Conservation (phyloP, 805 yeast species). For the Ogataea pini region DNA sequence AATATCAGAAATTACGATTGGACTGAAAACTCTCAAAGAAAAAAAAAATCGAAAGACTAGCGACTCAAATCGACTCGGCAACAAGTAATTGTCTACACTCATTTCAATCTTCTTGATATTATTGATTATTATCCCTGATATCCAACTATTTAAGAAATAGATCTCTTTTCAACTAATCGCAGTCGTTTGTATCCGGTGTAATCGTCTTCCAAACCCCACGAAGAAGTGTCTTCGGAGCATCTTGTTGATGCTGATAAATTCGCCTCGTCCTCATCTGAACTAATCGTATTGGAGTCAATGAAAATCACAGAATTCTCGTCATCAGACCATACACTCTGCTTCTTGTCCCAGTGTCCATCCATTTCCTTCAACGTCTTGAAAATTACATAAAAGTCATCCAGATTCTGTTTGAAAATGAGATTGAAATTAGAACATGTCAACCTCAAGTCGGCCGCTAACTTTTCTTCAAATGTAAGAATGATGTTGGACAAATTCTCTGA, state of each 20-base stretch:
- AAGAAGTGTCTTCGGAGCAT: slow-evolving; percentile 3
- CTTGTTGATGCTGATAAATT: slow-evolving; percentile 6
- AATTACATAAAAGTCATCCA: slow-evolving; percentile 32
- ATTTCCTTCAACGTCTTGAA: slow-evolving; percentile 29
- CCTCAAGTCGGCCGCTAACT: slow-evolving; percentile 25
- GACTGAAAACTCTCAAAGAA: not conserved
- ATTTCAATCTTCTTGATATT: too few species aligned
- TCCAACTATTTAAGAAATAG: slow-evolving; percentile 4
- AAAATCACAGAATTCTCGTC: slow-evolving; percentile 11
- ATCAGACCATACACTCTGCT: slow-evolving; percentile 5
- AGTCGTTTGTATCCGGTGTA: slow-evolving; percentile 19
- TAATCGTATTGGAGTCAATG: slow-evolving; percentile 15
- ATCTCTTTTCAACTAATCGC: slow-evolving; percentile 21
- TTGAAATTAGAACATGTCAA: slow-evolving; percentile 26
- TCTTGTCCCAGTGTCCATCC: slow-evolving; percentile 11
- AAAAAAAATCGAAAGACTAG: too few species aligned
- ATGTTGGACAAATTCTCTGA: slow-evolving; percentile 16
- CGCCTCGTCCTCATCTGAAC: slow-evolving; percentile 14
- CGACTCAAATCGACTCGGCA: slow-evolving; percentile 2
- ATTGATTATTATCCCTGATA: too few species aligned
- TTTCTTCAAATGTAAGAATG: slow-evolving; percentile 21
- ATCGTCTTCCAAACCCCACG: slow-evolving; percentile 16
- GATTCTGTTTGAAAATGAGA: slow-evolving; percentile 25
- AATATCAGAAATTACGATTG: slow-evolving; percentile 5
- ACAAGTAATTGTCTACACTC: too few species aligned